Percentiles rank a stretch among this genome's conserved stretches.
phyloP scores from a whole-genome alignment of 352 stramenopile genomes.

The Pythium guiyangense region DNA sequence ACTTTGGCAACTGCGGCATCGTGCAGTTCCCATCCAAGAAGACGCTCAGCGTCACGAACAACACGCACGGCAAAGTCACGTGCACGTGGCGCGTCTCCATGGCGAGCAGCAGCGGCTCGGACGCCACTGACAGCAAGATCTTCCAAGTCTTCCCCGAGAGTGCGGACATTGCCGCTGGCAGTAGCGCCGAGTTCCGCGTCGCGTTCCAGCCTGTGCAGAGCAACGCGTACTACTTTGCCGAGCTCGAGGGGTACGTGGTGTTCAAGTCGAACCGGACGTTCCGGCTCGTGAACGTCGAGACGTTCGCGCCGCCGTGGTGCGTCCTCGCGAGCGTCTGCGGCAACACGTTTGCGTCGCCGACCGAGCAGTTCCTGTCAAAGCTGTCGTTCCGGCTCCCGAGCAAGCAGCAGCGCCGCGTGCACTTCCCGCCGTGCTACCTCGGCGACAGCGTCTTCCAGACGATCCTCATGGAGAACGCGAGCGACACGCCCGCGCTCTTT shows the following conservation, averaged over 20 bases:
- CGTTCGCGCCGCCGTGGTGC: constrained; percentile 90
- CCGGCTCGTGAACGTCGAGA: constrained; percentile 90
- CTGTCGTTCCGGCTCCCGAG: constrained; percentile 46
- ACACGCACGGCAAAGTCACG: constrained; percentile 85
- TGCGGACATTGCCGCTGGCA: constrained; percentile 77
- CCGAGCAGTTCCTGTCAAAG: constrained; percentile 88
- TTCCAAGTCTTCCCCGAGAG: constrained; percentile 77
- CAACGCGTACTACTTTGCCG: constrained; percentile 89
- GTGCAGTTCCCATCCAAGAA: constrained; percentile 64
- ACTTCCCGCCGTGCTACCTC: constrained; percentile 86
- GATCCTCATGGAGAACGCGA: constrained; percentile 79
- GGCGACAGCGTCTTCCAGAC: constrained; percentile 90
- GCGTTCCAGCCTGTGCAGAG: constrained; percentile 64
- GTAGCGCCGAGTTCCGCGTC: constrained; percentile 75
- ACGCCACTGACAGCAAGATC: neutral
- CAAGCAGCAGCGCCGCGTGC: constrained; percentile 38
- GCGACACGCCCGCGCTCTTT: constrained; percentile 89
- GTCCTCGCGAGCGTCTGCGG: constrained; percentile 66
- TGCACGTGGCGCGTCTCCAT: constrained; percentile 64
- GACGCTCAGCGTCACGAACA: constrained; percentile 75
- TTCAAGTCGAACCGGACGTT: constrained; percentile 94
- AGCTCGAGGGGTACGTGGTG: constrained; percentile 85
- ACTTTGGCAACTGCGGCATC: constrained; percentile 76
- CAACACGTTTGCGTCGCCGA: constrained; percentile 83
- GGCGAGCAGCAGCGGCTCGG: constrained; percentile 6